Conservation (phyloP, 805 yeast species). For the Teunomyces kruisii region DNA sequence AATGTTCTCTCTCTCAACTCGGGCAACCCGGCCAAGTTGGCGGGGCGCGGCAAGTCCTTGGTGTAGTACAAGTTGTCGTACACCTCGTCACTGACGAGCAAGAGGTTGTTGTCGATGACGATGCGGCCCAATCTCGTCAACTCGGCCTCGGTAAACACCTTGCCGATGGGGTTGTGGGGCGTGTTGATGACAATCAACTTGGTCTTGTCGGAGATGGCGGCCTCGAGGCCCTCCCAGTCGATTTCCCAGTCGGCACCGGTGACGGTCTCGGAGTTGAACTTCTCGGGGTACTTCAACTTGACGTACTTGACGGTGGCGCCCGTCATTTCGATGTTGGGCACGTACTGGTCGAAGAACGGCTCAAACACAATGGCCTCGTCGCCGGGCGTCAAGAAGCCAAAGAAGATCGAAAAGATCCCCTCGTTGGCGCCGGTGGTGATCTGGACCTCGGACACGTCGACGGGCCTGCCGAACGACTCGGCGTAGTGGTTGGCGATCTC, state of each 20-base stretch:
- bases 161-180: conserved; percentile 97
- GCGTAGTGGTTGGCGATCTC: conserved; percentile 73
- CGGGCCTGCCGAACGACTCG: conserved; percentile 56
- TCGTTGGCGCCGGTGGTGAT: conserved; percentile 98
- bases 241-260: conserved; percentile 86
- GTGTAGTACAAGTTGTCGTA: conserved; percentile 85
- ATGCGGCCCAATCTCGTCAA: conserved; percentile 71
- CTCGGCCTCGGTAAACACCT: conserved; percentile 77
- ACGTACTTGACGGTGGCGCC: conserved; percentile 92
- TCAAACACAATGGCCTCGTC: conserved; percentile 96
- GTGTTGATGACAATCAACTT: conserved; percentile 86
- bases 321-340: conserved; percentile 87
- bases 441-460: conserved; percentile 62
- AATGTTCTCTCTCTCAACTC: conserved; percentile 77
- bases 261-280: conserved; percentile 60
- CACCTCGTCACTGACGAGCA: conserved; percentile 90
- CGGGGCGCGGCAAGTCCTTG: conserved; percentile 73
- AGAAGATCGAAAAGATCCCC: conserved; percentile 82
- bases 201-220: conserved; percentile 71
- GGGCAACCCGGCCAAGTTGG: conserved; percentile 63
- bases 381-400: conserved; percentile 80
- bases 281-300: conserved; percentile 79
- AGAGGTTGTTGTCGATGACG: conserved; percentile 81
- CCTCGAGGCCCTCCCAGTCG: conserved; percentile 74
- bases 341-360: conserved; percentile 96